Evolutionary conservation across 2,329 filamentous ascomycete species (phyloP).

Genomic region (Cadophora sp.): DNA sequence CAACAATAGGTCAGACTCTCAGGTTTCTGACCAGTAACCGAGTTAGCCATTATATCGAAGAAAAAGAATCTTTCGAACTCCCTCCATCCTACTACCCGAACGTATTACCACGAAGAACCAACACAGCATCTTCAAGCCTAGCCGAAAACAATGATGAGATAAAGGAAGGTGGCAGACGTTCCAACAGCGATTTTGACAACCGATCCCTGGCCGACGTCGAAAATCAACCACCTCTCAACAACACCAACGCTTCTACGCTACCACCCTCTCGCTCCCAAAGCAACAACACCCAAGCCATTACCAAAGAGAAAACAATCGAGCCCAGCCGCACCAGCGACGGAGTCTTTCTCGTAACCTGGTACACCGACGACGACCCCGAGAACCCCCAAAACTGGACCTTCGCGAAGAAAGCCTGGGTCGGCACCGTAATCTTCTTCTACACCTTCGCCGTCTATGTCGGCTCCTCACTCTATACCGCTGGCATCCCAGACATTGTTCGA

Average conservation of each 20-base stretch:
- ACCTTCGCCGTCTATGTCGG: slow-evolving; percentile 63
- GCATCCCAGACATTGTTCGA: slow-evolving; percentile 53
- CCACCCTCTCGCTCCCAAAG: not conserved
- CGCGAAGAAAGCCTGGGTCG: slow-evolving; percentile 47
- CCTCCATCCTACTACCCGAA: not conserved
- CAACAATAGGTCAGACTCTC: not conserved
- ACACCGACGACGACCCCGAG: slow-evolving; percentile 1
- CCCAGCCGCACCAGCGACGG: not conserved
- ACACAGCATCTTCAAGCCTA: not conserved
- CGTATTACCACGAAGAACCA: not conserved
- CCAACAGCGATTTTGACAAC: not conserved
- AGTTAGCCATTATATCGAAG: not conserved
- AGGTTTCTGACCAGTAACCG: not conserved
- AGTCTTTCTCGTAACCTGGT: not conserved
- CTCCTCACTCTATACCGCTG: slow-evolving; percentile 53
- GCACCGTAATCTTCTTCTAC: slow-evolving; percentile 55
- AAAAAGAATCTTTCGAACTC: not conserved
- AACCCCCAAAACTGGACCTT: slow-evolving; percentile 12
- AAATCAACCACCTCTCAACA: not conserved
- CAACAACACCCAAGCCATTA: not conserved
- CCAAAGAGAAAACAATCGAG: not conserved
- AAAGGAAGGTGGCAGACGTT: not conserved
- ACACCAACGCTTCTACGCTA: not conserved
- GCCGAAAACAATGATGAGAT: not conserved
- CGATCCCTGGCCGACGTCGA: not conserved